These are phyloP conservation scores for Hansenula lynferdii DNA, from an alignment of 1,139 yeast species.

Conservation along the genomic window DNA sequence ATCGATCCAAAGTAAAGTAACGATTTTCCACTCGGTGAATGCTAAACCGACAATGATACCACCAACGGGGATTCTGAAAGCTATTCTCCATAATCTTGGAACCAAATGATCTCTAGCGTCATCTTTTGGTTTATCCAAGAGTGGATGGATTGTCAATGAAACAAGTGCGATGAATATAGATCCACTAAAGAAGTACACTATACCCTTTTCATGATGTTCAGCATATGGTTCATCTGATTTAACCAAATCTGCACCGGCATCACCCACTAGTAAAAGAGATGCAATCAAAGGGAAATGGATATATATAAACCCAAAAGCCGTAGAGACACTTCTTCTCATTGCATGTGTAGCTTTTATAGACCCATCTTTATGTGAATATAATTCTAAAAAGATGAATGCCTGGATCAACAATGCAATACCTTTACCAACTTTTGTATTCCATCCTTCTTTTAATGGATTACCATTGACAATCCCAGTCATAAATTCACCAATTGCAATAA, in stretches of 20 bases:
- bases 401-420: slow-evolving; percentile 45
- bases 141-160: slow-evolving; percentile 11
- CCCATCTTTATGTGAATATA: slow-evolving; percentile 54
- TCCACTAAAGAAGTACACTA: slow-evolving; percentile 15
- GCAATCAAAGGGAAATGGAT: slow-evolving; percentile 51
- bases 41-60: slow-evolving; percentile 13
- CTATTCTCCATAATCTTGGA: slow-evolving; percentile 15
- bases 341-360: slow-evolving; percentile 48
- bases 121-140: slow-evolving; percentile 14
- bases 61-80: slow-evolving; percentile 18
- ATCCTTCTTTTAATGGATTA: slow-evolving; percentile 43
- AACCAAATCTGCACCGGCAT: slow-evolving; percentile 52
- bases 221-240: slow-evolving; percentile 7
- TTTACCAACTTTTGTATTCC: slow-evolving; percentile 39
- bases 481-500: slow-evolving; percentile 65
- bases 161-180: slow-evolving; percentile 15
- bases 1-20: slow-evolving; percentile 18
- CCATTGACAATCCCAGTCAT: slow-evolving; percentile 50
- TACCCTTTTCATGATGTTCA: slow-evolving; percentile 19
- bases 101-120: slow-evolving; percentile 6
- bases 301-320: slow-evolving; percentile 46
- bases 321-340: slow-evolving; percentile 40
- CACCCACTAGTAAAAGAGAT: slow-evolving; percentile 51
- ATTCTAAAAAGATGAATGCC: slow-evolving; percentile 50
- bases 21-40: slow-evolving; percentile 12